A percentile compares a stretch with the other conserved stretches of the same genome.
These are phyloP conservation scores for Rutidosis leptorrhynchoides DNA, from an alignment of 129 eudicot species.

Conservation along the genomic window DNA sequence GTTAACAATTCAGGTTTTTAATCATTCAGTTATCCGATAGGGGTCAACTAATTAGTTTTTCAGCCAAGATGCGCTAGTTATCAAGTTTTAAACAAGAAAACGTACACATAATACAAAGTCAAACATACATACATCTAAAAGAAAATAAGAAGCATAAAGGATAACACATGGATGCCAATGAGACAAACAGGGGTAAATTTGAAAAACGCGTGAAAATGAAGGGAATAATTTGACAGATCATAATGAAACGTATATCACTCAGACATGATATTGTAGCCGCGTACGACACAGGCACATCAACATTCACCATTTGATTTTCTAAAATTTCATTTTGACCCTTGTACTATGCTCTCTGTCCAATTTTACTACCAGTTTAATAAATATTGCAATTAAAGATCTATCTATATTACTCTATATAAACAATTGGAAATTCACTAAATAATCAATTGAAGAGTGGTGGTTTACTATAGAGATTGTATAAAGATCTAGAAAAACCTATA, in stretches of 20 bases:
- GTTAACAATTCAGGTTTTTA: too few relatives aligned
- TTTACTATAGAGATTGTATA: not conserved
- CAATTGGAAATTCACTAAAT: too few relatives aligned
- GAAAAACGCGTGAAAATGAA: constrained; percentile 33
- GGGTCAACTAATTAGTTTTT: too few relatives aligned
- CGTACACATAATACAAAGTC: not conserved
- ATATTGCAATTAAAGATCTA: too few relatives aligned
- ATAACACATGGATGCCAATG: constrained; percentile 11
- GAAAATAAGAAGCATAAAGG: not conserved
- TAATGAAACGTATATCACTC: not conserved
- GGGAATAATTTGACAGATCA: constrained; percentile 30
- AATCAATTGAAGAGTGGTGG: too few relatives aligned
- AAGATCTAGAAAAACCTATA: too few relatives aligned
- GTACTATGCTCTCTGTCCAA: not conserved
- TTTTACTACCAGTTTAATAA: not conserved
- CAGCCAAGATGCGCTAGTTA: not conserved
- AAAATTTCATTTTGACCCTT: constrained; percentile 6
- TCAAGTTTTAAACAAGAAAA: not conserved
- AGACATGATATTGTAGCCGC: constrained; percentile 19
- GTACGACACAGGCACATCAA: constrained; percentile 7
- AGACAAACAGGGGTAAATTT: constrained; percentile 23
- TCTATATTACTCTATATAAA: too few relatives aligned
- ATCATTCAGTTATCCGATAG: too few relatives aligned
- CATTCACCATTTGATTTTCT: not conserved
- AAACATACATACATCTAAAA: not conserved